Evolutionary conservation across 2,329 filamentous ascomycete genomes (phyloP), one percentile per base, ranked within the genome.

Genomic region (Fusarium brachygibbosum): DNA sequence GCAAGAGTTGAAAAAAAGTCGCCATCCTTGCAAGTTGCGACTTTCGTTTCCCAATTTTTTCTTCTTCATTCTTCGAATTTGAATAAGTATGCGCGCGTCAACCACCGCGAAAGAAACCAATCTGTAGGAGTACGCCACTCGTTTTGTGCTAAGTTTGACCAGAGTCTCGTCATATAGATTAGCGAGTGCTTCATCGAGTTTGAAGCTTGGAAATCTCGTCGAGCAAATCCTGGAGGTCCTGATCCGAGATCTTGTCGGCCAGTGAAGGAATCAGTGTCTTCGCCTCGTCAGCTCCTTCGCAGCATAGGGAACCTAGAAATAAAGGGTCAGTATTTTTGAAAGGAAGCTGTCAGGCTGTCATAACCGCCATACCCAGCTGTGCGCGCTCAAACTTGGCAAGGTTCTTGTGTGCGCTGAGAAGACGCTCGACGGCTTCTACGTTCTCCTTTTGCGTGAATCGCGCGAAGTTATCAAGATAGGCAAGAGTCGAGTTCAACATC

Each of bases 401-500:
- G 78, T 93, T 89, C 69, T 89, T 88, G 77, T 93, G 91, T 61
- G 91, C 88, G 71, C 92, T 92, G 68, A 98, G 86, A 74, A 98
- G 84, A 63, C 93, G 89, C 81, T 97, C 94, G 32, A 98, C 93
- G n/a, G 93, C 93, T 82, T 97, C 93, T 76, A 97, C 92, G 72
- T 96, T 96, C 79, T 97, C 93, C 79, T 95, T 94, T 75, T 94
- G 90, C 83, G 97, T 97, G 87, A 98, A 98, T 35, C 96, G 92
- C 19, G 94, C 92, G 81, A 99, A 99, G 68, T 94, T 90, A 75
- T 97, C 94, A 55, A 98, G 89, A 81, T 99, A 98, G 77, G 94
- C 93, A 70, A 94, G 87, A 28, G 95, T 98, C 80, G 97, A 94
- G 68, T 88, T 90, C 58, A 97, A 86, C 79, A 94, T 94, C 76